A percentile compares a stretch with the other conserved stretches of the same genome.
Conservation (phyloP, 2,329 filamentous ascomycete species). For the Beauveria asiatica region DNA sequence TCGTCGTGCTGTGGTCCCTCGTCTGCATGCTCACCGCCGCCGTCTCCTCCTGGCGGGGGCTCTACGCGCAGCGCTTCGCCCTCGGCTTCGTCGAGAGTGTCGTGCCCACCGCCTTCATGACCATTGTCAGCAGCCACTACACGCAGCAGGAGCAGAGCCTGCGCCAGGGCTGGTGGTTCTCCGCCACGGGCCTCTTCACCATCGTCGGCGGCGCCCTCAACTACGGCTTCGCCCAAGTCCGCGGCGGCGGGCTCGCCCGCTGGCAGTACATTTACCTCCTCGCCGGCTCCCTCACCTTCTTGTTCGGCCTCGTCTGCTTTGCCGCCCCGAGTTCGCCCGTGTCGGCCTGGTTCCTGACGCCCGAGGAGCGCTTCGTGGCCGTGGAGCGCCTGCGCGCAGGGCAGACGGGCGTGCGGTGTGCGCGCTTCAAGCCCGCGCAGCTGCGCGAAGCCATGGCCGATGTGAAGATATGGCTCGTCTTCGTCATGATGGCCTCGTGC, state of each 20-base stretch:
- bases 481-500: constrained; percentile 60
- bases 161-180: constrained; percentile 62
- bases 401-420: constrained; percentile 55
- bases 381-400: constrained; percentile 54
- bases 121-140: constrained; percentile 53
- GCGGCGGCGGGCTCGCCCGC: constrained; percentile 39
- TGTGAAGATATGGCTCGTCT: constrained; percentile 54
- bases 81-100: constrained; percentile 54
- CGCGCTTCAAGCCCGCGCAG: constrained; percentile 50
- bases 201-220: constrained; percentile 56
- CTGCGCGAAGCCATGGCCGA: constrained; percentile 50
- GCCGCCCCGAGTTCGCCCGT: constrained; percentile 57
- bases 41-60: constrained; percentile 52
- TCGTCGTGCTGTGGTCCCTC: constrained; percentile 58
- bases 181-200: constrained; percentile 48
- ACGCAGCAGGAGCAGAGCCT: constrained; percentile 57
- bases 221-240: constrained; percentile 59
- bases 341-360: constrained; percentile 59
- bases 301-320: constrained; percentile 59
- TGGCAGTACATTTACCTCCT: constrained; percentile 69
- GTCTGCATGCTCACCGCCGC: constrained; percentile 62
- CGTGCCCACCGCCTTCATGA: constrained; percentile 60
- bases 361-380: constrained; percentile 53
- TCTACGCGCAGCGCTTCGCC: constrained; percentile 60
- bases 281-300: constrained; percentile 52